These are phyloP conservation scores for Hemileccinum impolitum DNA, from an alignment of 768 basidiomycete species.

Conservation along the genomic window DNA sequence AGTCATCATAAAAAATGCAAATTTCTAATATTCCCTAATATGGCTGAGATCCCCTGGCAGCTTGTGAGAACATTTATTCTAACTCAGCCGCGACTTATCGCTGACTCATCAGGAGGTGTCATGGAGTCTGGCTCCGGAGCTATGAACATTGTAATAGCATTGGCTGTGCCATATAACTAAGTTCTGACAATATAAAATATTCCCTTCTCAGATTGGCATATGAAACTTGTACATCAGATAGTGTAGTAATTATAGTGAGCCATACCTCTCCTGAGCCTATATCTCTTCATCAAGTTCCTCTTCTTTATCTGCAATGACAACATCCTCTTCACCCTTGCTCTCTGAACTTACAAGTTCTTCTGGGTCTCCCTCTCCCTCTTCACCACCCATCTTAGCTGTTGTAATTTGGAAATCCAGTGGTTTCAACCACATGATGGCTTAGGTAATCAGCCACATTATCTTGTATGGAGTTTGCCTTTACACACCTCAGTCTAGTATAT, in stretches of 20 bases:
- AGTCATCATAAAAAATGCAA: background rate
- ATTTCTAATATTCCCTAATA: background rate
- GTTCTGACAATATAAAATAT: too few species aligned
- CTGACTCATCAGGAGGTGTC: background rate
- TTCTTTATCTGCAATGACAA: background rate
- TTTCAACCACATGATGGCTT: too few species aligned
- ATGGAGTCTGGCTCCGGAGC: background rate
- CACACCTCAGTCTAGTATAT: too few species aligned
- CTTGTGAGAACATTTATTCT: background rate
- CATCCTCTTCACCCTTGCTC: background rate
- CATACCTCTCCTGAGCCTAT: constrained; percentile 6
- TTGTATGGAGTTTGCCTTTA: too few species aligned
- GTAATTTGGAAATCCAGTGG: too few species aligned
- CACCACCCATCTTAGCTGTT: too few species aligned
- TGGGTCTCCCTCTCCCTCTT: background rate
- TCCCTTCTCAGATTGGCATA: background rate
- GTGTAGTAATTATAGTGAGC: background rate
- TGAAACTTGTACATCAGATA: background rate
- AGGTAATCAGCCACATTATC: too few species aligned
- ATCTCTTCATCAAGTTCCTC: constrained; percentile 9
- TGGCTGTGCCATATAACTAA: background rate
- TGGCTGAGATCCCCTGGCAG: background rate
- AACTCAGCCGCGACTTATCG: background rate
- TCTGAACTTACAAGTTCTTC: background rate
- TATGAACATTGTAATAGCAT: background rate